phyloP scores from a whole-genome alignment of 2,329 filamentous ascomycete species.

The Huntiella abstrusa region DNA sequence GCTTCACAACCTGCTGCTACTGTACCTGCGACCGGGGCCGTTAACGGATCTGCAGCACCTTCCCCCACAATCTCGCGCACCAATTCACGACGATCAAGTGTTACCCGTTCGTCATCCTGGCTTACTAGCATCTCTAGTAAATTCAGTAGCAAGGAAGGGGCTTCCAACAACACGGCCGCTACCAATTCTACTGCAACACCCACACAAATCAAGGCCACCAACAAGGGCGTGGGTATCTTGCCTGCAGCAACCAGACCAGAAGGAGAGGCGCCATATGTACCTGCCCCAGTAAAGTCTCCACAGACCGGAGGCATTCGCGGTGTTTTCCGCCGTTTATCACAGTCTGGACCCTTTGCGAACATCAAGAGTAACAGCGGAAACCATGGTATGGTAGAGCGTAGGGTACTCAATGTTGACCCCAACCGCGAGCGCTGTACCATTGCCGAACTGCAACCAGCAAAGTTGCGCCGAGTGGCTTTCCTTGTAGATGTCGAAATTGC shows the following conservation, averaged over 20 bases:
- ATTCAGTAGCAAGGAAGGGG: conserved; percentile 41
- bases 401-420: conserved; percentile 67
- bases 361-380: conserved; percentile 26
- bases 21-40: conserved; percentile 3
- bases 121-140: conserved; percentile 86
- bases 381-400: conserved; percentile 60
- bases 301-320: conserved; percentile 55
- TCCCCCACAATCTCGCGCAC: conserved; percentile 13
- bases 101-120: conserved; percentile 56
- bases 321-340: conserved; percentile 67
- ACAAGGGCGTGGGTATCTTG: conserved; percentile 37
- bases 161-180: conserved; percentile 16
- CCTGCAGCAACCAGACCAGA: conserved; percentile 34
- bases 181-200: conserved; percentile 15
- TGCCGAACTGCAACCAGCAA: conserved; percentile 58
- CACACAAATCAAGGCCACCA: conserved; percentile 1
- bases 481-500: conserved; percentile 96
- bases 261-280: conserved; percentile 50
- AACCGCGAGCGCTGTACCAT: conserved; percentile 64
- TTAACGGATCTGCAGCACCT: conserved; percentile 15
- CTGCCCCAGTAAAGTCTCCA: conserved; percentile 50
- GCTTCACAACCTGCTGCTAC: not conserved
- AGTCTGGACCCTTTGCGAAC: conserved; percentile 32
- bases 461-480: conserved; percentile 76
- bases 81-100: conserved; percentile 8